Conservation (phyloP, 192 early-diverging fungal genomes). For the Podochytrium sp. region DNA sequence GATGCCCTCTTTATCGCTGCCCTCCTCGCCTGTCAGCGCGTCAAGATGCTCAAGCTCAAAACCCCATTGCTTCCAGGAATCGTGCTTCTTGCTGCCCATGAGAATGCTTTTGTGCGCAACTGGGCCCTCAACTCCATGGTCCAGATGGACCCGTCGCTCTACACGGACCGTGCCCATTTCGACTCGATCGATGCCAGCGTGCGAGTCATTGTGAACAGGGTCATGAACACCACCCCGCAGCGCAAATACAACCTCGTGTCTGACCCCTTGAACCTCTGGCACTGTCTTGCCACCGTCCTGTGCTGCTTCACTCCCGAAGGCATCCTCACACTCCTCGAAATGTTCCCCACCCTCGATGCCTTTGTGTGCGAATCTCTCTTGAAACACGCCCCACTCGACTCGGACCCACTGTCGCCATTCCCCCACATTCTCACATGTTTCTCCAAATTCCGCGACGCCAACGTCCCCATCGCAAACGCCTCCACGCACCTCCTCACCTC, state of each 20-base stretch:
- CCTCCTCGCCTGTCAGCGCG: slow-evolving; percentile 10
- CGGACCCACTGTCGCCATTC: neutral
- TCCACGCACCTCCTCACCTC: neutral
- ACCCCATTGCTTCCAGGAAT: slow-evolving; percentile 16
- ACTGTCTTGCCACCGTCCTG: neutral
- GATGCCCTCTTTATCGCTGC: neutral
- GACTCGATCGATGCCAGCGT: neutral
- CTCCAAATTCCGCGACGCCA: slow-evolving; percentile 2
- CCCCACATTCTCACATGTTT: slow-evolving; percentile 13
- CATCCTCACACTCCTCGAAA: neutral
- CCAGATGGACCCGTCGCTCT: slow-evolving; percentile 7
- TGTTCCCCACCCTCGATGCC: neutral
- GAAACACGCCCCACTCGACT: neutral
- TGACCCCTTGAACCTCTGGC: neutral
- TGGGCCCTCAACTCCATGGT: slow-evolving; percentile 25
- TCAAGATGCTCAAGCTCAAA: slow-evolving; percentile 18
- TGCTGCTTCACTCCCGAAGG: slow-evolving; percentile 4
- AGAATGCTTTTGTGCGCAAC: neutral
- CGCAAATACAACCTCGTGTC: neutral
- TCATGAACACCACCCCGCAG: neutral
- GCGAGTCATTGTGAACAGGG: neutral
- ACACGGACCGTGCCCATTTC: neutral
- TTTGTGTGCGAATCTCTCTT: neutral
- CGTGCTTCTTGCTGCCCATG: slow-evolving; percentile 15
- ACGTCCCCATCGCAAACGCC: neutral